Evolutionary conservation across 1,284 basidiomycete species (phyloP).

Genomic region (Sutorius eximius): DNA sequence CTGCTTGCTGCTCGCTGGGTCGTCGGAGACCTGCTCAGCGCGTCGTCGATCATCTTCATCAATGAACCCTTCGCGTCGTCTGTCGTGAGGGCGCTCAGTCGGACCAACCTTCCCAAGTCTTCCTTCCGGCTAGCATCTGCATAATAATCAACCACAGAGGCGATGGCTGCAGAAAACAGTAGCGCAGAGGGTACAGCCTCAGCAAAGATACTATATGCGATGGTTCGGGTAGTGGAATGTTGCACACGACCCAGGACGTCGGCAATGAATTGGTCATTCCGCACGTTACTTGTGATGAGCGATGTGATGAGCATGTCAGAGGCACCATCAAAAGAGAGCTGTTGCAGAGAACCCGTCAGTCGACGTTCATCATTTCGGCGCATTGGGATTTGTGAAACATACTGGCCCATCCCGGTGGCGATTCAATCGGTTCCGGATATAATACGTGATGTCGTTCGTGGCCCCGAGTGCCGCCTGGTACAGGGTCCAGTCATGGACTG

Average conservation of each 20-base stretch:
- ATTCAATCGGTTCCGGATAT: slow-evolving; percentile 42
- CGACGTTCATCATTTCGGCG: not conserved
- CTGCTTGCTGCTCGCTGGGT: not conserved
- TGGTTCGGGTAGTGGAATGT: slow-evolving; percentile 1
- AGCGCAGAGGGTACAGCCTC: slow-evolving; percentile 52
- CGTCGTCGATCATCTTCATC: slow-evolving; percentile 50
- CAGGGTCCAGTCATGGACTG: slow-evolving; percentile 58
- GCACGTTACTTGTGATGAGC: slow-evolving; percentile 26
- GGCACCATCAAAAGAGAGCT: slow-evolving; percentile 23
- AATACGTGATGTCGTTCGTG: slow-evolving; percentile 41
- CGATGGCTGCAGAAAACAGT: slow-evolving; percentile 54
- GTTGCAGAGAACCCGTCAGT: not conserved
- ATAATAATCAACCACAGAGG: slow-evolving; percentile 65
- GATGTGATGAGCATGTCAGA: slow-evolving; percentile 25
- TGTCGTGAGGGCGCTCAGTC: slow-evolving; percentile 31
- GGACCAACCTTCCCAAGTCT: slow-evolving; percentile 46
- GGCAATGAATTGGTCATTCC: slow-evolving; percentile 25
- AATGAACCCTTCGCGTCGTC: slow-evolving; percentile 33
- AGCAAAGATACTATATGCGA: slow-evolving; percentile 42
- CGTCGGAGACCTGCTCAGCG: slow-evolving; percentile 43
- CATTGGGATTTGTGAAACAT: slow-evolving; percentile 5
- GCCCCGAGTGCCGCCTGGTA: slow-evolving; percentile 46
- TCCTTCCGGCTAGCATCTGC: slow-evolving; percentile 43
- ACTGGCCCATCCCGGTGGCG: slow-evolving; percentile 29
- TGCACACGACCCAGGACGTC: slow-evolving; percentile 10